Base-by-base conservation (phyloP, 2,329 filamentous ascomycete species). In the Stemphylium beticola region DNA sequence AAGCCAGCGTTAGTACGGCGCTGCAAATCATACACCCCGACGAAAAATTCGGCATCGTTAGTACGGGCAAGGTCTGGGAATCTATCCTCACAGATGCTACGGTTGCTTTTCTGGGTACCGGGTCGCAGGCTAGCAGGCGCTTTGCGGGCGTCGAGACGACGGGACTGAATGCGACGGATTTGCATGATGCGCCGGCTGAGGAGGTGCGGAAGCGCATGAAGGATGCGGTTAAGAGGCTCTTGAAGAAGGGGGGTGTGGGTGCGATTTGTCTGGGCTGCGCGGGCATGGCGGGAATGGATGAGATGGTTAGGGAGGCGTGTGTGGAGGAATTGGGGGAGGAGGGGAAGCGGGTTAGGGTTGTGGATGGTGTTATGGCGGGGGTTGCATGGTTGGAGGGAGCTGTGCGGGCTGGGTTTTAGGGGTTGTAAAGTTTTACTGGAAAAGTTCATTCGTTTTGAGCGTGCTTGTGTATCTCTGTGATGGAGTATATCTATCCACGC, bases 211-310 rank as follows among this genome's bases (percentile, higher is more conserved):
- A 73, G 55, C 87, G 85, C 66, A 85, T 97, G 70, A 86, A 82
- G 61, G 82, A 85, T 14, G 92, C 92, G 0, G 90, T 91, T 0
- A 84, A 82, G 71, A 79, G 82, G 45, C 77, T 96, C 22, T 75
- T 96, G 24, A 72, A 70, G 7, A 79, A 79, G 11, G 77, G 82
- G 0, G 78, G 80, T 3, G 83, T 93, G 0, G 79, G 81, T 4
- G 89, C 87, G 20, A 85, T 97, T 7, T 89, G 91, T 67, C 83
- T 97, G 79, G 93, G 93, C 0, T 97, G 93, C 73, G 93, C 91
- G 2, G 93, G 92, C 0, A 96, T 97, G 93, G 87, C 88, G 1
- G 93, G 92, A 0, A 82, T 97, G 76, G 89, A 95, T 65, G 81
- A 85, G 36, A 88, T 88, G 54, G 92, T 97, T 34, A 83, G 88